These are phyloP conservation scores for Blepharisma undulans DNA, from an alignment of 169 alveolate species.

Conservation along the genomic window DNA sequence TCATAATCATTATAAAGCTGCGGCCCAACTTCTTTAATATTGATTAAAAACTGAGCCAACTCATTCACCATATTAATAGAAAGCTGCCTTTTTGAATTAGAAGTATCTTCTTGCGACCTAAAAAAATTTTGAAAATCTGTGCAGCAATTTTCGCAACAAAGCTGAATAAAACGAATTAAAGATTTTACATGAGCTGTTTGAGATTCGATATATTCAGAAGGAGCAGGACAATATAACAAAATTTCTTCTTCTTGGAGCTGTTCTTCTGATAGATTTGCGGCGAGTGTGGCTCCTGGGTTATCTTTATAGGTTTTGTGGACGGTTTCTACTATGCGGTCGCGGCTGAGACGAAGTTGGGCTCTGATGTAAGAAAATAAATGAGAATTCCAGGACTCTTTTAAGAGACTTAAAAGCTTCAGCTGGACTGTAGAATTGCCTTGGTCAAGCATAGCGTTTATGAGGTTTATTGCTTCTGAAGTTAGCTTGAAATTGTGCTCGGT, in stretches of 20 bases:
- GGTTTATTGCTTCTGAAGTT: constrained; percentile 19
- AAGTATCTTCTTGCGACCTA: not conserved
- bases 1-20: not conserved
- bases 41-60: constrained; percentile 13
- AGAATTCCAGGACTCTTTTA: constrained; percentile 2
- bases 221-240: not conserved
- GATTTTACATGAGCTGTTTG: constrained; percentile 3
- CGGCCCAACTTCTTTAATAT: constrained; percentile 34
- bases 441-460: not conserved
- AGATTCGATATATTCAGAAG: not conserved
- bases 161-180: constrained; percentile 2
- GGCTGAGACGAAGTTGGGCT: not conserved
- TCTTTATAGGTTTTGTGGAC: not conserved
- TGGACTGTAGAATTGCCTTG: constrained; percentile 25
- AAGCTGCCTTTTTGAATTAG: not conserved
- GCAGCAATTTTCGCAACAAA: constrained; percentile 29
- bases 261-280: not conserved
- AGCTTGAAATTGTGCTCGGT: not conserved
- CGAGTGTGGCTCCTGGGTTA: not conserved
- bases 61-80: constrained; percentile 29
- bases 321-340: constrained; percentile 27
- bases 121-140: constrained; percentile 12
- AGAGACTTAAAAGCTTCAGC: not conserved
- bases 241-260: constrained; percentile 21
- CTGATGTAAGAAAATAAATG: constrained; percentile 27